These are phyloP conservation scores for Paramecium biaurelia DNA, from an alignment of 73 alveolate genomes.

Conservation along the genomic window DNA sequence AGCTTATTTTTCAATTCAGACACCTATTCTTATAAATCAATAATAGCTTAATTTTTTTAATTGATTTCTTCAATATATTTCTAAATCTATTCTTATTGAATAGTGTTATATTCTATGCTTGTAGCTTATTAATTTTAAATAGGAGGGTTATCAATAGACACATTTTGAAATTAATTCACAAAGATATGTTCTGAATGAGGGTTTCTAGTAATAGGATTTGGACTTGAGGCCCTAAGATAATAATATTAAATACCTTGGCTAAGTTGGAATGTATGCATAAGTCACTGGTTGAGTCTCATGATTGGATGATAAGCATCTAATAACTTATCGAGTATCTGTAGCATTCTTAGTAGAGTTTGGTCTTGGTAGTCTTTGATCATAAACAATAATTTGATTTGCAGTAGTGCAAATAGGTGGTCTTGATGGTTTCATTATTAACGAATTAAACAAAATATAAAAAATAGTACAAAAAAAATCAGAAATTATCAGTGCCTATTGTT, in stretches of 20 bases:
- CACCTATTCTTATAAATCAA: not conserved
- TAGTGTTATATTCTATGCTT: not conserved
- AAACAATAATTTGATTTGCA: not conserved
- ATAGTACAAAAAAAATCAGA: not conserved
- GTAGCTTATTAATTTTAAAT: not conserved
- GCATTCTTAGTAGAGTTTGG: not conserved
- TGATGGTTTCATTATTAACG: conserved; percentile 23
- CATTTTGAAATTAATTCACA: not conserved
- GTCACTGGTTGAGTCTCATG: conserved; percentile 7
- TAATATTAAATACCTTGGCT: not conserved
- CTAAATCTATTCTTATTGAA: not conserved
- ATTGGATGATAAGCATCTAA: not conserved
- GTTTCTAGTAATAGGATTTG: not conserved
- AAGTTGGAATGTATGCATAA: not conserved
- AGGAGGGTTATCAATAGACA: not conserved
- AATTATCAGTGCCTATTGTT: not conserved
- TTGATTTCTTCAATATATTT: not conserved
- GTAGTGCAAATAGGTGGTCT: conserved; percentile 7
- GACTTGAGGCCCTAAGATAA: not conserved
- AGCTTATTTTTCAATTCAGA: not conserved
- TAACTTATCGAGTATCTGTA: not conserved
- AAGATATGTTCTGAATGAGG: not conserved
- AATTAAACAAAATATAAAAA: not conserved
- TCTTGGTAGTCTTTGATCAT: not conserved
- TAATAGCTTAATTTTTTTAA: not conserved